These are phyloP conservation scores for Barbatosphaeria neglecta DNA, from an alignment of 495 filamentous ascomycete species.

Conservation along the genomic window DNA sequence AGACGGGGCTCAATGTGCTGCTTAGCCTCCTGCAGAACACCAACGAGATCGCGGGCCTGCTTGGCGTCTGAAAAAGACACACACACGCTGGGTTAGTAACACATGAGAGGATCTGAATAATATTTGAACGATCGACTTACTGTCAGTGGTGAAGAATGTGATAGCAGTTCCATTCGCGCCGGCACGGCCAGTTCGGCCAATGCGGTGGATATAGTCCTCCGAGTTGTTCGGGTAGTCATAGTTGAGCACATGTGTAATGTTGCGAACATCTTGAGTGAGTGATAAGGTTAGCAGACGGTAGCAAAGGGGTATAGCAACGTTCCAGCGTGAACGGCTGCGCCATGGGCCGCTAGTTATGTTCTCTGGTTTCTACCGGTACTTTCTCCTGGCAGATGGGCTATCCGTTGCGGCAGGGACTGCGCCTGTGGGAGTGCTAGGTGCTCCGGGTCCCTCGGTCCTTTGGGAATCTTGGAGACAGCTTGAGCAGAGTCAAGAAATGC, in stretches of 20 bases:
- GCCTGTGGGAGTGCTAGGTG: conserved; percentile 39
- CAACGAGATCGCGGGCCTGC: conserved; percentile 89
- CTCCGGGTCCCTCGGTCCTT: conserved; percentile 57
- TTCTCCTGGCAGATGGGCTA: conserved; percentile 46
- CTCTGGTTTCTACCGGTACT: conserved; percentile 51
- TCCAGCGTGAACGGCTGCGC: conserved; percentile 37
- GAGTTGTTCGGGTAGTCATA: conserved; percentile 99
- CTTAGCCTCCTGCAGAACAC: conserved; percentile 89
- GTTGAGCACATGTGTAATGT: conserved; percentile 99
- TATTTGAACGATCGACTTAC: conserved; percentile 55
- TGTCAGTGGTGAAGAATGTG: conserved; percentile 97
- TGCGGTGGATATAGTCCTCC: conserved; percentile 98
- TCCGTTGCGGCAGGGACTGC: conserved; percentile 41
- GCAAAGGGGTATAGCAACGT: conserved; percentile 40
- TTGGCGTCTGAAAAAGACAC: conserved; percentile 69
- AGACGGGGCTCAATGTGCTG: conserved; percentile 96
- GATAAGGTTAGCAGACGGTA: conserved; percentile 66
- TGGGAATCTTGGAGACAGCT: conserved; percentile 44
- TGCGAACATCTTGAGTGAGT: conserved; percentile 83
- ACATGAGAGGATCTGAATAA: not conserved
- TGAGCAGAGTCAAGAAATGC: conserved; percentile 57
- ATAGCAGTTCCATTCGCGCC: conserved; percentile 88
- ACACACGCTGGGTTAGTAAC: conserved; percentile 25
- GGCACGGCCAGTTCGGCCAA: conserved; percentile 93
- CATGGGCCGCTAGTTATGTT: conserved; percentile 49